Evolutionary conservation across 306 rosid species (phyloP), one percentile per base, ranked within the genome.

Genomic region (Sphenostylis stenocarpa): DNA sequence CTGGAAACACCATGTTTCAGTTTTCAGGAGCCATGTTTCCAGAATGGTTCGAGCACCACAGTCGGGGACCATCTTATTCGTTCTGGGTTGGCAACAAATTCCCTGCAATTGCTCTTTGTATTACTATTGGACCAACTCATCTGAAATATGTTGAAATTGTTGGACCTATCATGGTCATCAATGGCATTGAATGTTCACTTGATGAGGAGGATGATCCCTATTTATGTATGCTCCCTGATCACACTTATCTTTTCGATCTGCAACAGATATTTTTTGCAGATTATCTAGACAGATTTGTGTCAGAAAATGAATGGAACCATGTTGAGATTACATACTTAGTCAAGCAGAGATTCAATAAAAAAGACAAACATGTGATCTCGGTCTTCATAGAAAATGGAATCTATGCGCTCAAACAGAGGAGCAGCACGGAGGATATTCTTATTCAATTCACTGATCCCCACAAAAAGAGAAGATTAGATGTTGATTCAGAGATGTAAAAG

Each of bases 51-150:
- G 19, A 77, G 3, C 33, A 29, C 14, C 16, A 17, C 3, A 16
- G 17, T 24, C 6, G 3, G 7, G 65, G 33, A n/a, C 4, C 10
- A 36, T 36, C 33, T 7, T 15, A 5, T 49, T 51, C 67, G 21
- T 77, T 77, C 67, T 66, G 75, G 73, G 41, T 77, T 53, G 58
- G 48, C 1, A 3, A 41, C 6, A 52, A 77, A 21, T 61, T 61
- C 23, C 67, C 44, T 29, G 43, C 67, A 9, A 24, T 56, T 11
- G 33, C 34, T 56, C 34, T 56, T 13, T 56, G 63, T 56, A 56
- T 23, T 56, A 36, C 36, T 56, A 56, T 56, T 56, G 63, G 63
- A 56, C 36, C 36, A 26, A 56, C 17, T 4, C 63, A 12, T 56
- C 0, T 10, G 7, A 1, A 56, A 56, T 1, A 56, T 1, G 2